Evolutionary conservation across 306 rosid genomes (phyloP), one percentile per base, ranked within the genome.

Genomic region (Glycine soja): DNA sequence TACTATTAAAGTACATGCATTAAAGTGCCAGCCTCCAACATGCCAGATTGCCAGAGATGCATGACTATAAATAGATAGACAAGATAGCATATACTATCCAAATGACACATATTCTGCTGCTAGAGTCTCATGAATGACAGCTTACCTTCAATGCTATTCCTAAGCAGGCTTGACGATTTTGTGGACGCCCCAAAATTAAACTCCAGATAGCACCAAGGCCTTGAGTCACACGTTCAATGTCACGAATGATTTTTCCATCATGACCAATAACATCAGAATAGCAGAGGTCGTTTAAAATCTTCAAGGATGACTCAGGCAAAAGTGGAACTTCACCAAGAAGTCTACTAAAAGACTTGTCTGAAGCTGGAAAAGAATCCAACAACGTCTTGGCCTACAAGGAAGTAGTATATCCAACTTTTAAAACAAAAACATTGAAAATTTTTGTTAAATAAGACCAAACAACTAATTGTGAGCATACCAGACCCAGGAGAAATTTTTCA

Each of bases 121-220:
- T 32, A 63, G 78, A 87, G 68, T 40, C 61, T 61, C 51, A 6
- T 15, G 78, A 71, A 56, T 42, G 68, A 53, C 56, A 78, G 45
- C 73, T 80, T 86, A 95, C 99, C 96, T 92, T 91, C 74, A 95
- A 86, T 67, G 93, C 97, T 80, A 95, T 90, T 77, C 81, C 92
- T 86, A 95, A 87, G 89, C 94, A 91, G 65, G 89, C 88, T 74
- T 89, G 93, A 73, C 99, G 97, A 85, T 91, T 90, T 77, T 75
- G 90, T 59, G 97, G 98, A 62, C 98, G 96, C 43, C 97, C 97
- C 87, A 95, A 85, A 71, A 95, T 93, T 89, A 95, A 90, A 90
- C 92, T 89, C 99, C 99, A 95, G 30, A 91, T 87, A 30, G 99
- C 95, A 80, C 99, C 99, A 80, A 95, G 97, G 70, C 99, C 99